Conservation (phyloP, 1,284 basidiomycete genomes). For the Ganoderma meredithae region DNA sequence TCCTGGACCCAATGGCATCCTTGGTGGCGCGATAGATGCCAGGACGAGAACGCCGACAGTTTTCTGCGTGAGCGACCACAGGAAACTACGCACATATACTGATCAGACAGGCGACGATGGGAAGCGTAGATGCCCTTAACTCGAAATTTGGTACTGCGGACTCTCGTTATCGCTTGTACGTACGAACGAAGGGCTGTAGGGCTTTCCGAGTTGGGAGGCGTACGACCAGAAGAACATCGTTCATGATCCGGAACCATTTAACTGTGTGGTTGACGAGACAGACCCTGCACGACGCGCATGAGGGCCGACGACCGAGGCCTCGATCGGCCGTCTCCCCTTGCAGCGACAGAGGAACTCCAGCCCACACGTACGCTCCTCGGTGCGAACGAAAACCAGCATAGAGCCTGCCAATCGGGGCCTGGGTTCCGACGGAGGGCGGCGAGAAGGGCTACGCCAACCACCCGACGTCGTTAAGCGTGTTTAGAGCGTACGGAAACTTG, state of each 20-base stretch:
- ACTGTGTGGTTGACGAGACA: too few relatives aligned
- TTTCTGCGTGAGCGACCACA: not conserved
- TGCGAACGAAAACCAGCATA: not conserved
- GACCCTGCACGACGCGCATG: too few relatives aligned
- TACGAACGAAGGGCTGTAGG: too few relatives aligned
- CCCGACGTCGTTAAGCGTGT: not conserved
- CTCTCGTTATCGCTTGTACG: not conserved
- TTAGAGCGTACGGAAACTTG: not conserved
- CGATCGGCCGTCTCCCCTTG: not conserved
- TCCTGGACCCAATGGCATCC: not conserved
- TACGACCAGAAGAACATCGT: too few relatives aligned
- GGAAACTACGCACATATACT: not conserved
- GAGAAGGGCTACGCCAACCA: not conserved
- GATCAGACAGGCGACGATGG: not conserved
- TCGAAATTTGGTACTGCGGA: not conserved
- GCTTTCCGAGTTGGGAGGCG: too few relatives aligned
- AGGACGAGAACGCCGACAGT: not conserved
- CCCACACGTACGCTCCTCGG: too few relatives aligned
- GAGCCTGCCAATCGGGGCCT: not conserved
- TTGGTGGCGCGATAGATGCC: not conserved
- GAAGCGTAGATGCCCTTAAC: not conserved
- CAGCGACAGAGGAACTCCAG: too few relatives aligned
- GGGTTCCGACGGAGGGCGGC: not conserved
- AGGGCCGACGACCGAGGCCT: too few relatives aligned
- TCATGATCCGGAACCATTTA: too few relatives aligned